Evolutionary conservation across 75 land plant genomes (phyloP), one percentile per base, ranked within the genome.

Genomic region (Cupressus sempervirens): DNA sequence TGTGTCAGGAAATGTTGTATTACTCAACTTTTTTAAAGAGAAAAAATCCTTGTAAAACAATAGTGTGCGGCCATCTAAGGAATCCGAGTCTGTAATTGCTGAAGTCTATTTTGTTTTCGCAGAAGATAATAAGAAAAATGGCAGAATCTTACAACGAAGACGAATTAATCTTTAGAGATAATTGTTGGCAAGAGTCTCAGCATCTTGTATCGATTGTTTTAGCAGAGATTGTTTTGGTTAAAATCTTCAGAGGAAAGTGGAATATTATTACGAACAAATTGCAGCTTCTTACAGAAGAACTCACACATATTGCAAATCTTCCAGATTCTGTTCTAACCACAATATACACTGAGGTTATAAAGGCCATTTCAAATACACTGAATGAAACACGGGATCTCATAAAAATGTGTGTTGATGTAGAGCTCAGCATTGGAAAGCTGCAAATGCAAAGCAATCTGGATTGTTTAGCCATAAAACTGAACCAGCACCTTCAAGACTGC

Each of bases 371-470:
- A 34, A 65, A 80, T 43, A 91, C 91, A 3, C 81, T 94, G 10
- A 79, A 80, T 12, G 92, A 90, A 23, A 87, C 91, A n/a, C 83
- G 82, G 26, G 85, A 84, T 10, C 88, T 97, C 0, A 89, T 90
- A 41, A 52, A 30, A 62, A 75, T 67, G 76, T 96, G 98, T 83
- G 68, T 43, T 7, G 40, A 84, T 23, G 70, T 86, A 8, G 75
- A 76, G 65, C 85, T 87, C 3, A 43, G 85, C 18, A 87, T 81
- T 32, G 98, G 98, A 4, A 94, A 93, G 91, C 93, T 97, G 76
- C 92, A 87, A 79, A 91, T 94, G 80, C 98, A 96, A 87, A 95
- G 96, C 85, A 93, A 91, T 75, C 82, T 97, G 56, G 96, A 94
- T 87, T 84, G 91, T 7, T 52, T 93, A 14, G 40, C 85, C 50